Base-by-base conservation (phyloP, 371 early-diverging fungal genomes). In the Rhizomucor miehei region DNA sequence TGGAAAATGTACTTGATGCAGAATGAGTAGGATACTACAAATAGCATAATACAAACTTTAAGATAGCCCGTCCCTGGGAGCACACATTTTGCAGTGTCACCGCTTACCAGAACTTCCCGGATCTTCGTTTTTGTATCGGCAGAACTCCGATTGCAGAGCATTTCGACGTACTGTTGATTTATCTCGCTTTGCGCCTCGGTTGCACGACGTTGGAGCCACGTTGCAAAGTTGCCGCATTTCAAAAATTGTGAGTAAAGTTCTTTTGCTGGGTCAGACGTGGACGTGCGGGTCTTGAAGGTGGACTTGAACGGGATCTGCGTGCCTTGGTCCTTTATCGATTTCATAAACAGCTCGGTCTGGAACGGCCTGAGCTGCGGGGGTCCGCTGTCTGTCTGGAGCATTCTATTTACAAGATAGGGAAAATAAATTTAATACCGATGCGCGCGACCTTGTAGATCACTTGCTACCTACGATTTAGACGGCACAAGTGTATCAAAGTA, bases 181-280 rank as follows among this genome's bases (percentile, higher is more conserved):
- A 93, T 82, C 40, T 87, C 87, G 10, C 82, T 77, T 62, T 90
- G 86, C 1, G 92, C 88, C 43, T 88, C 86, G 21, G 73, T 74
- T 10, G 90, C 90, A n/a, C 91, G 83, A 39, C 81, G 76, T 13
- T 89, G 91, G 24, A 97, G 79, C 98, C 98, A 98, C 13, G 94
- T 86, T 6, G 94, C 94, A 82, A 98, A 98, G 60, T 94, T 94
- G 52, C 94, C 90, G 44, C 94, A 94, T 63, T 87, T 88, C 41
- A 97, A 67, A 65, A 98, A 98, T 52, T 84, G 88, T 29, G 79
- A 63, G 67, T 98, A 98, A 34, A 98, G 78, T 47, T 89, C 90
- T 44, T 74, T 73, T 44, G 63, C 65, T 1, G 72, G 73, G 54
- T 58, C 87, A 11, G 66, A 57, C 1, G 68, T 65, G 6, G 70